Percentiles rank a stretch among this genome's conserved stretches.
phyloP scores from a whole-genome alignment of 1,284 basidiomycete genomes.

The Rhodotorula sp. region DNA sequence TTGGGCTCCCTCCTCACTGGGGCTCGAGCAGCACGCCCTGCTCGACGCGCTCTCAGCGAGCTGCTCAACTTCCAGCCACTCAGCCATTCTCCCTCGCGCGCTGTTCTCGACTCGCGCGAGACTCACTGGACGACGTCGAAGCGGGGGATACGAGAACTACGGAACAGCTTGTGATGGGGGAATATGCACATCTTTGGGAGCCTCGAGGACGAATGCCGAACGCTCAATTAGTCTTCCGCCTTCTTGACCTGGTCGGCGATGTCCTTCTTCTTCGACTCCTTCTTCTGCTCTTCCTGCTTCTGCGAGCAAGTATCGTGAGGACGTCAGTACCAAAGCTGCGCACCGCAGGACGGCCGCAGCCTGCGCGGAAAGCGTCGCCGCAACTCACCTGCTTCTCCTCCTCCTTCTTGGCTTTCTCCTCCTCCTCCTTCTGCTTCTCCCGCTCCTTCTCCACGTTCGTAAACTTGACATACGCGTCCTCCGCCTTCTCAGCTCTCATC shows the following conservation, averaged over 20 bases:
- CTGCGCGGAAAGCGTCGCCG: background rate
- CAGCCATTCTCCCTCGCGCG: too few species aligned
- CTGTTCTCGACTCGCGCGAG: too few species aligned
- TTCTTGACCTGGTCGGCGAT: slow-evolving; percentile 31
- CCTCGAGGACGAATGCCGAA: too few species aligned
- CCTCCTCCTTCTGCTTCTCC: slow-evolving; percentile 42
- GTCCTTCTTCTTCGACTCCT: slow-evolving; percentile 16
- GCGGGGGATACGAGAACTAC: too few species aligned
- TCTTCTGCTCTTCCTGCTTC: background rate
- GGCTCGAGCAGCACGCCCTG: too few species aligned
- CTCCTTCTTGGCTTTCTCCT: slow-evolving; percentile 47
- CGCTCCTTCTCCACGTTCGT: slow-evolving; percentile 41
- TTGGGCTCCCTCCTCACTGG: too few species aligned
- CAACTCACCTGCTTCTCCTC: slow-evolving; percentile 34
- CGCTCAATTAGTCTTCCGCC: slow-evolving; percentile 22
- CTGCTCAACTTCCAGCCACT: too few species aligned
- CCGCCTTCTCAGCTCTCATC: slow-evolving; percentile 31
- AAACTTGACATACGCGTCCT: slow-evolving; percentile 34
- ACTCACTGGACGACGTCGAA: too few species aligned
- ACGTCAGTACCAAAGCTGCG: background rate
- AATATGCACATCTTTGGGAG: too few species aligned
- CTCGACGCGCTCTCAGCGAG: too few species aligned
- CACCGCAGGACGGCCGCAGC: too few species aligned
- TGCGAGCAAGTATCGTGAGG: background rate
- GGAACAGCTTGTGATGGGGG: too few species aligned